Evolutionary conservation across 1,284 basidiomycete species (phyloP).

Genomic region (Exobasidium cylindrosporum): DNA sequence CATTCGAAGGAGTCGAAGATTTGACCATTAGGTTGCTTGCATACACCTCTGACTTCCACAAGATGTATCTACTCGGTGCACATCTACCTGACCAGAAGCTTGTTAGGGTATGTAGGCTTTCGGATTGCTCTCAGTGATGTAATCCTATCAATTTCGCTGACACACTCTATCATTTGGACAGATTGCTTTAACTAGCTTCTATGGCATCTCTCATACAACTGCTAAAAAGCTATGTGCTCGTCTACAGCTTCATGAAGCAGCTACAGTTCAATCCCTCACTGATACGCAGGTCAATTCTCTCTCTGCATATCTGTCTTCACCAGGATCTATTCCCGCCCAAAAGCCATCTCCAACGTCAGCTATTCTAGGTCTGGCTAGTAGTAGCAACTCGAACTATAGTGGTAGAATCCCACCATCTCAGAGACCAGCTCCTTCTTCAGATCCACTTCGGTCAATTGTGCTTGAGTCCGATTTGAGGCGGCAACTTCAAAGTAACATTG

Average conservation of each 20-base stretch:
- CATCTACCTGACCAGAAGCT: constrained; percentile 54
- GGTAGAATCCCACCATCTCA: constrained; percentile 29
- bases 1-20: too few relatives aligned
- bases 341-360: constrained; percentile 54
- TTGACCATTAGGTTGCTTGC: too few relatives aligned
- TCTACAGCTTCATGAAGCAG: constrained; percentile 73
- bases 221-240: constrained; percentile 79
- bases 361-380: neutral
- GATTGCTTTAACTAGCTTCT: constrained; percentile 79
- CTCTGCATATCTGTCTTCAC: constrained; percentile 82
- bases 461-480: constrained; percentile 78
- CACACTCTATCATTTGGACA: constrained; percentile 49
- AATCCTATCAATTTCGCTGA: neutral
- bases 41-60: neutral
- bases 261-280: constrained; percentile 72
- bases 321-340: constrained; percentile 64
- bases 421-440: constrained; percentile 25
- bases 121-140: neutral
- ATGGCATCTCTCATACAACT: constrained; percentile 73
- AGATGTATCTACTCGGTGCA: constrained; percentile 52
- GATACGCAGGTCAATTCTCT: constrained; percentile 77
- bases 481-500: constrained; percentile 79
- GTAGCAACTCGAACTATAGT: constrained; percentile 17
- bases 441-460: constrained; percentile 67
- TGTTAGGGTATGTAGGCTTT: constrained; percentile 39